These are phyloP conservation scores for Fermentozyma sake DNA, from an alignment of 1,139 yeast species.

Conservation along the genomic window DNA sequence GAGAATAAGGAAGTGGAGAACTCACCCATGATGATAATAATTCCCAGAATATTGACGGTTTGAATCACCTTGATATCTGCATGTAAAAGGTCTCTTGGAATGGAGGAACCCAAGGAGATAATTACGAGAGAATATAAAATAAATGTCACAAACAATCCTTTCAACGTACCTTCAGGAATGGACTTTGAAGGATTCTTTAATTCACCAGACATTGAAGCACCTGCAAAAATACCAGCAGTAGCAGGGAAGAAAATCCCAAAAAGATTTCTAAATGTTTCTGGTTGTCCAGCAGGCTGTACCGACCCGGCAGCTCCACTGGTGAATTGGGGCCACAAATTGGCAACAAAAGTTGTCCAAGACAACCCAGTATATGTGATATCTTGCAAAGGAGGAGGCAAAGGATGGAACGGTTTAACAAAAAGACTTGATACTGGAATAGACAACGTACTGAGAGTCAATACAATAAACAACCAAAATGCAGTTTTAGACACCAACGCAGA, in stretches of 20 bases:
- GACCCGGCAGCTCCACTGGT: conserved; percentile 94
- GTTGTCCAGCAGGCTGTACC: conserved; percentile 45
- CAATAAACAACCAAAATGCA: conserved; percentile 67
- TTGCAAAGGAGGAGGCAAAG: conserved; percentile 45
- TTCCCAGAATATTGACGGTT: conserved; percentile 67
- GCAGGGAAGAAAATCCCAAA: conserved; percentile 98
- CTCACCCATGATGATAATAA: conserved; percentile 79
- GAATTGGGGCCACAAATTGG: conserved; percentile 71
- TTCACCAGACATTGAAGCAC: conserved; percentile 99
- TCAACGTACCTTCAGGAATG: conserved; percentile 85
- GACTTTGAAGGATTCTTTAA: conserved; percentile 77
- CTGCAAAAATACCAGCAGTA: conserved; percentile 96
- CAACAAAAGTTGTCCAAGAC: conserved; percentile 57
- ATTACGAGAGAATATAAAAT: conserved; percentile 71
- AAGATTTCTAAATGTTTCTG: conserved; percentile 74
- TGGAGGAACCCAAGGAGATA: conserved; percentile 69
- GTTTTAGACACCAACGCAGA: conserved; percentile 80
- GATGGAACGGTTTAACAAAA: conserved; percentile 49
- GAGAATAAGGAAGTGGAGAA: conserved; percentile 86
- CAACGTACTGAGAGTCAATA: conserved; percentile 67
- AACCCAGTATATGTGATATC: conserved; percentile 65
- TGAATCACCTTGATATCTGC: conserved; percentile 81
- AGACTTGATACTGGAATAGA: conserved; percentile 80
- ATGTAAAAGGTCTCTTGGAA: conserved; percentile 72
- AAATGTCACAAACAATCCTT: conserved; percentile 76